Evolutionary conservation across 1,139 yeast species (phyloP).

Genomic region (Candida sanyaensis): DNA sequence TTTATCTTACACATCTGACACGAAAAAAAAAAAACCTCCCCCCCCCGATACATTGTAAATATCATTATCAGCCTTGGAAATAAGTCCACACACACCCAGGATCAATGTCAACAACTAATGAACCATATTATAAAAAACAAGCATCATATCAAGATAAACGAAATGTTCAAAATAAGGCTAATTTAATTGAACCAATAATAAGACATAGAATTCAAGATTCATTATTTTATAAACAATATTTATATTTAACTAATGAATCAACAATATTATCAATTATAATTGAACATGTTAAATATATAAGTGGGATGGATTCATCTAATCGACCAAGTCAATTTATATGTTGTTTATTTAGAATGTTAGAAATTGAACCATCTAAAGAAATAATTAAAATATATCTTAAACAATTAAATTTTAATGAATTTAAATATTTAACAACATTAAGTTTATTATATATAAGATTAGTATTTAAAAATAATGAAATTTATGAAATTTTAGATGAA

Average conservation of each 20-base stretch:
- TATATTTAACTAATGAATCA: slow-evolving; percentile 58
- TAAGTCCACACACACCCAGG: no score
- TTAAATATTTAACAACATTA: slow-evolving; percentile 68
- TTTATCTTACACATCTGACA: no score
- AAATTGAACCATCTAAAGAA: slow-evolving; percentile 58
- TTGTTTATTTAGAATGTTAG: slow-evolving; percentile 60
- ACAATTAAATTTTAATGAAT: slow-evolving; percentile 47
- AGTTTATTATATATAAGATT: slow-evolving; percentile 61
- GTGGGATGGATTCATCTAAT: slow-evolving; percentile 49
- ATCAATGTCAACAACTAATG: slow-evolving; percentile 4
- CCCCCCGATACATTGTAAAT: no score
- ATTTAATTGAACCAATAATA: slow-evolving; percentile 64
- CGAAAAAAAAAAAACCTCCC: not conserved
- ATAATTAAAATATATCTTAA: slow-evolving; percentile 52
- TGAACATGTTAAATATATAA: slow-evolving; percentile 46
- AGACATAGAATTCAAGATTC: slow-evolving; percentile 70
- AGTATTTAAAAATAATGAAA: slow-evolving; percentile 42
- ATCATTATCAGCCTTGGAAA: no score
- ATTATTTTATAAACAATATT: slow-evolving; percentile 65
- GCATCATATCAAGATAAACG: slow-evolving; percentile 28
- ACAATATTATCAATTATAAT: slow-evolving; percentile 40
- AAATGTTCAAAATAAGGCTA: slow-evolving; percentile 46
- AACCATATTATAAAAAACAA: slow-evolving; percentile 19
- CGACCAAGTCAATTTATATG: slow-evolving; percentile 68
- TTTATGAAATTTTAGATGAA: slow-evolving; percentile 54